These are phyloP conservation scores for Solanum arcanum DNA, from an alignment of 257 asterid genomes.

Conservation along the genomic window DNA sequence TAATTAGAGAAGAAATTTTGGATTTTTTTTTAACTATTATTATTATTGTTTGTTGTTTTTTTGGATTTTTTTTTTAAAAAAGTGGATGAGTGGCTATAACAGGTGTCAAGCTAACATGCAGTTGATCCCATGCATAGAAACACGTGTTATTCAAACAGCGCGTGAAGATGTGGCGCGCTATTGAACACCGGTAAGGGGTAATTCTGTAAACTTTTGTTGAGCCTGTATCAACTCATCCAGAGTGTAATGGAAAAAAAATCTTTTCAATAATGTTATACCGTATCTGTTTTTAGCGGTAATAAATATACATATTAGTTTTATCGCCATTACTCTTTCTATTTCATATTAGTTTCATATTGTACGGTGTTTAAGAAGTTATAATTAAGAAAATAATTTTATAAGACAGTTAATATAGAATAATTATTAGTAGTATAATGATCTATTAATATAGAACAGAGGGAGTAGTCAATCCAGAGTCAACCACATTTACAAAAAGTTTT, in stretches of 20 bases:
- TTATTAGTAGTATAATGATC: too few relatives aligned
- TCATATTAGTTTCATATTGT: too few relatives aligned
- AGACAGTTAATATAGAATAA: too few relatives aligned
- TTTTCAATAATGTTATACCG: not conserved
- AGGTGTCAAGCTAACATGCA: not conserved
- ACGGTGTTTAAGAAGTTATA: too few relatives aligned
- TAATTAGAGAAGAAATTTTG: not conserved
- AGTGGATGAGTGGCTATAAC: not conserved
- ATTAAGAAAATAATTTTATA: too few relatives aligned
- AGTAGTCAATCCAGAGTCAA: too few relatives aligned
- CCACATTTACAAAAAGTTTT: too few relatives aligned
- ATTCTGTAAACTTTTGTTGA: not conserved
- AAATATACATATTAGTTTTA: too few relatives aligned
- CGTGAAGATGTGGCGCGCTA: not conserved
- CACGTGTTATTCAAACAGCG: not conserved
- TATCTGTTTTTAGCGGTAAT: not conserved
- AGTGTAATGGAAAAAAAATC: not conserved
- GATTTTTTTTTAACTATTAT: too few relatives aligned
- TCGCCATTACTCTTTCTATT: too few relatives aligned
- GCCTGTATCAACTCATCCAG: not conserved
- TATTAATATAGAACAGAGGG: too few relatives aligned
- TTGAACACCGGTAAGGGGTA: not conserved
- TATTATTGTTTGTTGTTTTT: too few relatives aligned
- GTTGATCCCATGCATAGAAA: not conserved
- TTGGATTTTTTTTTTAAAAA: not conserved